Percentiles rank a stretch among this genome's conserved stretches.
Evolutionary conservation across 495 filamentous ascomycete genomes (phyloP).

Genomic region (Echria macrotheca): DNA sequence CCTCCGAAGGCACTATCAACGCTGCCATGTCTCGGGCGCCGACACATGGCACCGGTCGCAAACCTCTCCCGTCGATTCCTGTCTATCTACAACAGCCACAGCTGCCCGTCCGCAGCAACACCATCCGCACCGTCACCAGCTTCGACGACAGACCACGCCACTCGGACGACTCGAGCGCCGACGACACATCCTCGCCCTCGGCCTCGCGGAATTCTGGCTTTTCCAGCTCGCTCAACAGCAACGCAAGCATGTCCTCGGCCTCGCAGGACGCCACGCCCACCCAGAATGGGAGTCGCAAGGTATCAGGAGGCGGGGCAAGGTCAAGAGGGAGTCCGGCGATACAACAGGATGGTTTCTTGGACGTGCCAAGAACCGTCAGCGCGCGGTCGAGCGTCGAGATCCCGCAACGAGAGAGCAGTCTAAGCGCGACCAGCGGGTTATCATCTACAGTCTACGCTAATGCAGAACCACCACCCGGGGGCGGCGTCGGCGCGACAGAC

Average conservation of each 20-base stretch:
- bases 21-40: conserved; percentile 28
- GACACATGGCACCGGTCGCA: conserved; percentile 16
- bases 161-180: conserved; percentile 28
- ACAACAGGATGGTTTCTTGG: conserved; percentile 15
- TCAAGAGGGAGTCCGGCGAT: conserved; percentile 25
- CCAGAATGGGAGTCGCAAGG: conserved; percentile 17
- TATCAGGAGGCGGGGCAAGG: conserved; percentile 18
- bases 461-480: conserved; percentile 12
- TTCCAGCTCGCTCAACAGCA: conserved; percentile 44
- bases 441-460: conserved; percentile 3
- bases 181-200: conserved; percentile 28
- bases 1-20: conserved; percentile 32
- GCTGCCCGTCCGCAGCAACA: conserved; percentile 28
- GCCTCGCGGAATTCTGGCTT: conserved; percentile 39
- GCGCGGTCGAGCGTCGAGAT: conserved; percentile 21
- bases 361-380: conserved; percentile 6
- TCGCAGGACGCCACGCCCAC: conserved; percentile 29
- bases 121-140: conserved; percentile 44
- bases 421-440: conserved; percentile 12
- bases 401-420: conserved; percentile 25
- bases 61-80: conserved; percentile 12
- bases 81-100: conserved; percentile 5
- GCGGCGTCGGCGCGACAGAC: too few relatives aligned
- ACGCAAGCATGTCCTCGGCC: conserved; percentile 35
- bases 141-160: conserved; percentile 28